Base-by-base conservation (phyloP, 2,329 filamentous ascomycete genomes). In the Exophiala phaeomuriformis region DNA sequence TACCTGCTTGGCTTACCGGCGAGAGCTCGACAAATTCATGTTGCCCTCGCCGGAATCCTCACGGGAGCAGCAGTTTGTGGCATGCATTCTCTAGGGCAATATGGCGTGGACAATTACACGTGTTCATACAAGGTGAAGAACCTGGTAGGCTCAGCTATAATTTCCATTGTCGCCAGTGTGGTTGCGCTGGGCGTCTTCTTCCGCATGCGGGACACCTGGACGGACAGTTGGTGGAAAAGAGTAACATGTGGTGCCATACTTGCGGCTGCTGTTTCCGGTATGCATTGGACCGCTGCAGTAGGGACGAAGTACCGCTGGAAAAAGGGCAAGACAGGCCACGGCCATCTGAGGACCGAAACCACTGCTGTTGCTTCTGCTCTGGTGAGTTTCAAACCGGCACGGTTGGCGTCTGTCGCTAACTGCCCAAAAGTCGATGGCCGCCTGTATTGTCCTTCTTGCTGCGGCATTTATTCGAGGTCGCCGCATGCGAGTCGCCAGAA, bases 71-170 rank as follows among this genome's bases (percentile, higher is more conserved):
- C 87, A 27, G 84, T 93, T 47, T 88, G 85, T 55, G 86, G 85
- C 32, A 93, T 94, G 88, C 87, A 94, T 67, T 94, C 93, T 64
- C 74, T 91, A 12, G 88, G 88, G n/a, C 90, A 94, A 65, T 80
- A 85, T 32, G 88, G 88, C 33, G 89, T 91, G 57, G 76, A 77
- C 30, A 91, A 94, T 66, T 95, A 93, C 65, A 69, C 66, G 3
- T 84, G 86, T 62, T 70, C 74, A 7, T 90, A 90, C 61, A 68
- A 71, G 2, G 65, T 72, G 9, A 71, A 70, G 27, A 81, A 82
- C 64, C 77, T 94, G 10, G 71, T 84, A 2, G 86, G 84, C 2
- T 81, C 88, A 3, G 81, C 81, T 19, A 66, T 85, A 43, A 89
- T 94, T 58, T 85, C 89, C 3, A 77, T 88, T 2, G 76, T 80